Base-by-base conservation (phyloP, 2,329 filamentous ascomycete genomes). In the Dactylellina cionopaga region DNA sequence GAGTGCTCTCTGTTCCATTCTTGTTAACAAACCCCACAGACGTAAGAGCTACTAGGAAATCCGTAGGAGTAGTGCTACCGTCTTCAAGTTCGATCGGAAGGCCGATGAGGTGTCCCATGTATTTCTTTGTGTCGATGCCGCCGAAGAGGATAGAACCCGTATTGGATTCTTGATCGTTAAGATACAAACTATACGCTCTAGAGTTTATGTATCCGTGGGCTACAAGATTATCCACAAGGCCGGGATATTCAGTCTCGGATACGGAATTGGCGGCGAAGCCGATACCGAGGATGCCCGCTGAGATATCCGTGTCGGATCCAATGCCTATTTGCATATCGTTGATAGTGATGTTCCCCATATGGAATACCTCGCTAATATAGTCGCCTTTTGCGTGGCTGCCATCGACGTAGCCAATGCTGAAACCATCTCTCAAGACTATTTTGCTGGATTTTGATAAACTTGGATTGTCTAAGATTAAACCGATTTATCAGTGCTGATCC, bases 131-230 rank as follows among this genome's bases (percentile, higher is more conserved):
- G 78, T 94, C 90, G 70, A 93, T 87, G 17, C 90, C 91, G 39
- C 91, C 91, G 75, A 94, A 95, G 0, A 94, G 82, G 68, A 94
- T 89, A 75, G 82, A 89, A 39, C 91, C 91, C 0, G 85, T 88
- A 68, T 84, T 88, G 0, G 90, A 84, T 59, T 86, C 83, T 77
- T 71, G 80, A 59, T 85, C 84, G 77, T 85, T 85, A 19, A 85
- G 82, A 81, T 88, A 92, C 19, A 92, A 80, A 74, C 88, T 91
- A 81, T 90, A 92, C 2, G 88, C 87, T 76, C 86, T 86, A 17
- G 83, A 83, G 58, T 84, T 83, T 77, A 91, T 90, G 51, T 85
- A 78, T 35, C 85, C 86, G 76, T 90, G 84, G 24, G 84, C 79
- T 24, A 87, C 83, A 78, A 94, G 83, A 75, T 86, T 83, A 78